These are phyloP conservation scores for Xanthoparmelia taractica DNA, from an alignment of 495 filamentous ascomycete species.

Conservation along the genomic window DNA sequence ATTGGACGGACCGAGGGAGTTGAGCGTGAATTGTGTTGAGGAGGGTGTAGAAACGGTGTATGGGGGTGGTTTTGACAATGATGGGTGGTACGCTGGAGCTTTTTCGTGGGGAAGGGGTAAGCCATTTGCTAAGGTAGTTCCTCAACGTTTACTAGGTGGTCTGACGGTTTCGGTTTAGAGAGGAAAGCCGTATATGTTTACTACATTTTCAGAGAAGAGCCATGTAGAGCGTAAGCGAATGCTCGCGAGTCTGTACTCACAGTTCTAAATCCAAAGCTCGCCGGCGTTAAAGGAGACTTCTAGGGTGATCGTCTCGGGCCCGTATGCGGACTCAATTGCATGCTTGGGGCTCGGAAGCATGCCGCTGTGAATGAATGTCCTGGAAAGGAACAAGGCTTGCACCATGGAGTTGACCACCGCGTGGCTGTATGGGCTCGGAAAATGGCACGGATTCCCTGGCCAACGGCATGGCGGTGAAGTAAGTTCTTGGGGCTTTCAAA, in stretches of 20 bases:
- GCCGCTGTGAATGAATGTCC: background rate
- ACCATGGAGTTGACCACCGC: background rate
- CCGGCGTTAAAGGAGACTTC: background rate
- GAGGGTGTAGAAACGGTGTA: constrained; percentile 60
- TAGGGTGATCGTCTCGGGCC: background rate
- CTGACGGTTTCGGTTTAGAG: background rate
- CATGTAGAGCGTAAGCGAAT: background rate
- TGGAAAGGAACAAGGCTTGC: constrained; percentile 1
- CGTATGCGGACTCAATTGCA: background rate
- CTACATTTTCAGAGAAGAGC: background rate
- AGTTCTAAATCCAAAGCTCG: background rate
- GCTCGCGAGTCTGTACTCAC: background rate
- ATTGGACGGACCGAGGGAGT: constrained; percentile 48
- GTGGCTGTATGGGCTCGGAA: background rate
- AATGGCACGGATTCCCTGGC: background rate
- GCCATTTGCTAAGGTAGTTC: background rate
- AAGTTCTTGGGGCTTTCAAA: background rate
- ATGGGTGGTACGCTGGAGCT: constrained; percentile 53
- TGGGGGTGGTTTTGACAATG: constrained; percentile 70
- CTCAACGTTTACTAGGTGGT: background rate
- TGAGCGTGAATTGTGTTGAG: constrained; percentile 55
- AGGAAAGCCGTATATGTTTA: background rate
- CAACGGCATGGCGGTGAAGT: background rate
- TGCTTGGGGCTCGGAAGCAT: background rate
- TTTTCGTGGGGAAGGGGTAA: background rate